Percentiles rank a stretch among this genome's conserved stretches.
Evolutionary conservation across 768 basidiomycete species (phyloP).

Genomic region (Pisolithus marmoratus): DNA sequence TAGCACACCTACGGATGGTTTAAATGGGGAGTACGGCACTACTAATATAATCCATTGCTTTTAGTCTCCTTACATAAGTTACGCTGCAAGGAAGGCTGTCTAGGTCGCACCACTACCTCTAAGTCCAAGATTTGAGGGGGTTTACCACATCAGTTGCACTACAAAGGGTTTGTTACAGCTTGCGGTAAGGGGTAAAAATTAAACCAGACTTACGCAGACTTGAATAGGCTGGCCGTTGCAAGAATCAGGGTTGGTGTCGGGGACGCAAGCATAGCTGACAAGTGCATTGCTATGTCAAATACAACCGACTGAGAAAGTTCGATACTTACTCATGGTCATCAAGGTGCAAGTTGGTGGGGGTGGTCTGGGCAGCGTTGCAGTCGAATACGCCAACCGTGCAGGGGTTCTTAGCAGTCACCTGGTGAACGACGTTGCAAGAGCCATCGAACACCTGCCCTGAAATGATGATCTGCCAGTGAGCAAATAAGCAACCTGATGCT

Average conservation of each 20-base stretch:
- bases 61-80: too few species aligned
- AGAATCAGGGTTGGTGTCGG: conserved; percentile 19
- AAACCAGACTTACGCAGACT: conserved; percentile 23
- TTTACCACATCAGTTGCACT: too few species aligned
- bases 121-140: too few species aligned
- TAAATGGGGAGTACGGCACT: too few species aligned
- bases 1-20: too few species aligned
- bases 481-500: not conserved
- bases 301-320: not conserved
- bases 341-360: conserved; percentile 13
- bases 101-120: too few species aligned
- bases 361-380: conserved; percentile 25
- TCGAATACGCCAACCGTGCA: conserved; percentile 27
- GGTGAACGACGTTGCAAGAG: conserved; percentile 24
- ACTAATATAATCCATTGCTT: too few species aligned
- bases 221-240: conserved; percentile 23
- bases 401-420: conserved; percentile 26
- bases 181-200: not conserved
- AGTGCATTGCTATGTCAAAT: not conserved
- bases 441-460: conserved; percentile 27
- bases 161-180: not conserved
- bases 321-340: not conserved
- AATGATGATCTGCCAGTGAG: not conserved
- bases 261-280: conserved; percentile 22
- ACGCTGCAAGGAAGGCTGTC: too few species aligned